Evolutionary conservation across 2,329 filamentous ascomycete species (phyloP), one percentile per base, ranked within the genome.

Genomic region (Cercospora canescens): DNA sequence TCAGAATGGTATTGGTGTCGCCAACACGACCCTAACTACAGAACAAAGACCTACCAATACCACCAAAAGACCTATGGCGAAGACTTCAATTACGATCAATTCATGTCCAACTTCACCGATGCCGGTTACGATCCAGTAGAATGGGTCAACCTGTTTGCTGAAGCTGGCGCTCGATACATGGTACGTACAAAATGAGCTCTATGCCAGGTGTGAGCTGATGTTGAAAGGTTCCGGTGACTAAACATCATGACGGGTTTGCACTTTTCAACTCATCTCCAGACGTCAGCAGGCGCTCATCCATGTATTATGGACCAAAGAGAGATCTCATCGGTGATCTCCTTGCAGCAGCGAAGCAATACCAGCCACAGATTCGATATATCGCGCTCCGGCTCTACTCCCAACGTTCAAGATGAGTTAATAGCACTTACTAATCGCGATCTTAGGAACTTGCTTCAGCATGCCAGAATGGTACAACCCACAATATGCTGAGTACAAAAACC

Each of bases 381-480:
- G 2, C 8, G 32, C 18, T 4, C 50, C 24, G 50, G 12, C 14
- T 6, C 30, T 55, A 21, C 18, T 2, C n/a, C 5, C 8, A 35
- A 4, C 2, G 4, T 12, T 35, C 8, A 11, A 35, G 4, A n/a
- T 50, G 3, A 4, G 3, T 4, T 21, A 18, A 48, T 1, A 24
- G 2, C 41, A 48, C 21, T 28, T n/a, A 14, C 45, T 50, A n/a
- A 50, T 28, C 24, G 11, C 11, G 28, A 55, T 21, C 18, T 14
- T 24, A 60, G 83, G 81, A 21, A 82, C 81, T 0, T 85, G 84
- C 72, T 84, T 83, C 71, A 81, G 79, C 37, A 75, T 85, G 14
- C 82, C 82, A 0, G 82, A 84, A 70, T 84, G 82, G 81, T 85
- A 80, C 73, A 83, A 84, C 67, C 81, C 81, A 0, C 77, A 80